phyloP scores from a whole-genome alignment of 805 yeast species.

The Ogataea haglerorum region DNA sequence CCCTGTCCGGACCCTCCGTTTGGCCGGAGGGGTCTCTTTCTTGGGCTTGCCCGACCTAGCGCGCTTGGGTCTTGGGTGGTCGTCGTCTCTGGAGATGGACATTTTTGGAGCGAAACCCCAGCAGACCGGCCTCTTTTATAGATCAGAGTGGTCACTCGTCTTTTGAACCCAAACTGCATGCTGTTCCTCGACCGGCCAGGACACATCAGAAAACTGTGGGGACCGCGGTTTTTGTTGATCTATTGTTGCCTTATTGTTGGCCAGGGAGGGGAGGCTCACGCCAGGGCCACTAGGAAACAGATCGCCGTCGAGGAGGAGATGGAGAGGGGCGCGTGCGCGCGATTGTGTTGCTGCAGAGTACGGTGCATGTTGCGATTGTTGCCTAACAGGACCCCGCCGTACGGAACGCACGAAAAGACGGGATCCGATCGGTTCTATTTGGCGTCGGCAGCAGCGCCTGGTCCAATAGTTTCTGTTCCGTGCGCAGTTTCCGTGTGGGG shows the following conservation, averaged over 20 bases:
- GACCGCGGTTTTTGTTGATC: slow-evolving; percentile 2
- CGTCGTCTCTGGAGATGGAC: slow-evolving; percentile 7
- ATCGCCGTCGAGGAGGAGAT: slow-evolving; percentile 15
- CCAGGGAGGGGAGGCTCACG: slow-evolving; percentile 5
- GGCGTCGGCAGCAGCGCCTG: slow-evolving; percentile 1
- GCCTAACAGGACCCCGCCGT: slow-evolving; percentile 11
- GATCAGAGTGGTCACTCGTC: slow-evolving; percentile 3
- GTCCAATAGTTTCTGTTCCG: slow-evolving; percentile 11
- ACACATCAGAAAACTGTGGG: slow-evolving; percentile 5
- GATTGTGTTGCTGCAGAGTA: neutral
- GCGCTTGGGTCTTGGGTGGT: slow-evolving; percentile 12
- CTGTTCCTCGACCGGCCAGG: slow-evolving; percentile 4
- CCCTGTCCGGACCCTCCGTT: slow-evolving; percentile 41
- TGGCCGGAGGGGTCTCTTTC: slow-evolving; percentile 32
- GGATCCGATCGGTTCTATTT: slow-evolving; percentile 13
- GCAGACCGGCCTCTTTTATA: neutral
- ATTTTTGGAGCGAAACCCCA: neutral
- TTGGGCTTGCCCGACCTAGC: slow-evolving; percentile 22
- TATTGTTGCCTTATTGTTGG: slow-evolving; percentile 10
- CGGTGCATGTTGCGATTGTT: neutral
- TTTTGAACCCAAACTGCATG: slow-evolving; percentile 9
- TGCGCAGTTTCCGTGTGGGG: slow-evolving; percentile 10
- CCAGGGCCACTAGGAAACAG: neutral
- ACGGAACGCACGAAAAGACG: neutral
- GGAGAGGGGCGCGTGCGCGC: slow-evolving; percentile 12